These are phyloP conservation scores for Periconia macrospinosa DNA, from an alignment of 2,329 filamentous ascomycete genomes.

Conservation along the genomic window DNA sequence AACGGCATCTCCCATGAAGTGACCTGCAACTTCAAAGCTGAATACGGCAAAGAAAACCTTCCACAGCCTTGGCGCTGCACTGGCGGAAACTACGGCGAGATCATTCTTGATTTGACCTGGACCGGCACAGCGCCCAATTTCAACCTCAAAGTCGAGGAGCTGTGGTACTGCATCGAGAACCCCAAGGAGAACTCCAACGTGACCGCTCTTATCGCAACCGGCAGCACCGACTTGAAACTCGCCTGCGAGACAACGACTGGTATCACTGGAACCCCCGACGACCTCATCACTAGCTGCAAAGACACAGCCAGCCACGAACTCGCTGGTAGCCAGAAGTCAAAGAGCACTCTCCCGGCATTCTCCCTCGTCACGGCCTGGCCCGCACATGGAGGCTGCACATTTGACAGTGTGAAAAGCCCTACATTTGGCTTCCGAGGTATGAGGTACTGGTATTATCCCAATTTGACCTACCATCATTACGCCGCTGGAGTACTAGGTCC, in stretches of 20 bases:
- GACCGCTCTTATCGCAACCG: constrained; percentile 9
- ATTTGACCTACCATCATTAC: constrained; percentile 2
- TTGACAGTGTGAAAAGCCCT: constrained; percentile 11
- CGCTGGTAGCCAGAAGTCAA: constrained; percentile 5
- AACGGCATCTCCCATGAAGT: constrained; percentile 12
- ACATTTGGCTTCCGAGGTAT: constrained; percentile 12
- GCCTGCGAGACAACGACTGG: constrained; percentile 7
- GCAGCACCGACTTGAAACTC: constrained; percentile 4
- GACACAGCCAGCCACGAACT: constrained; percentile 4
- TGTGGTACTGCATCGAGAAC: constrained; percentile 17
- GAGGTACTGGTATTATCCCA: constrained; percentile 4
- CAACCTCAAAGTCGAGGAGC: constrained; percentile 10
- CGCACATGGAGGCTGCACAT: constrained; percentile 13
- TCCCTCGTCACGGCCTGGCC: constrained; percentile 12
- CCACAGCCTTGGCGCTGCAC: constrained; percentile 12
- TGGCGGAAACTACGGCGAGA: constrained; percentile 14
- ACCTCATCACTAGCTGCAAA: constrained; percentile 12
- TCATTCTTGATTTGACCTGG: constrained; percentile 13
- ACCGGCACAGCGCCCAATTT: constrained; percentile 11
- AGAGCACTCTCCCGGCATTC: constrained; percentile 7
- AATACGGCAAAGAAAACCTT: constrained; percentile 1
- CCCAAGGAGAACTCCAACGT: constrained; percentile 5
- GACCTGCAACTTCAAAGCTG: constrained; percentile 5
- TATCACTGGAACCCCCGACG: constrained; percentile 11
- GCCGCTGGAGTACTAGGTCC: constrained; percentile 10